Conservation (phyloP, 768 basidiomycete genomes). For the Psilocybe cubensis region DNA sequence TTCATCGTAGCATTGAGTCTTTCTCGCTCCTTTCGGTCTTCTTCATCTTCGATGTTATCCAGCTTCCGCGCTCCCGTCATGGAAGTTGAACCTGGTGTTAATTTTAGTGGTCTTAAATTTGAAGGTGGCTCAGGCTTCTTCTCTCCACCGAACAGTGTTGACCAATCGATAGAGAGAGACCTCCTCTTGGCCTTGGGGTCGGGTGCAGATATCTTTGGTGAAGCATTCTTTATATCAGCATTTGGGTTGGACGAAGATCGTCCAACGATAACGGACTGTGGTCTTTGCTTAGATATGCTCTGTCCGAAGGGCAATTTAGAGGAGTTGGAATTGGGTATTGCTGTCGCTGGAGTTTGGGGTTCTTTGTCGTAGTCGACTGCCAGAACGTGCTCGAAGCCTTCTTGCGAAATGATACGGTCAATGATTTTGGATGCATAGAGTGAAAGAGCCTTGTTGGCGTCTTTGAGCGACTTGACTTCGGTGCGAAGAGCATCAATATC, state of each 20-base stretch:
- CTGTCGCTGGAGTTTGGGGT: conserved; percentile 48
- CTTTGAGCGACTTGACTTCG: conserved; percentile 92
- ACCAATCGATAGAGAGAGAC: conserved; percentile 88
- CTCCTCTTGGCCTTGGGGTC: conserved; percentile 60
- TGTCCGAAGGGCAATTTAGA: conserved; percentile 32
- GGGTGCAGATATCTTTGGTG: conserved; percentile 19
- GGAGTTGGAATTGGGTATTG: conserved; percentile 33
- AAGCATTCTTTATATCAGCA: conserved; percentile 9
- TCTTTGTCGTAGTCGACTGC: conserved; percentile 87
- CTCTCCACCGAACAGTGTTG: conserved; percentile 65
- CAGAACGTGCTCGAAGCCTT: conserved; percentile 96
- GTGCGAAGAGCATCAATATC: conserved; percentile 77
- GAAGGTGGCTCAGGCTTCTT: conserved; percentile 58
- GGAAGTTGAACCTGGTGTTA: conserved; percentile 63
- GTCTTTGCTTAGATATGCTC: conserved; percentile 46
- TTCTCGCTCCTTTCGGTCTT: conserved; percentile 86
- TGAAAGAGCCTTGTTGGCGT: conserved; percentile 94
- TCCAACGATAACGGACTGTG: conserved; percentile 63
- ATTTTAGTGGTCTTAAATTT: conserved; percentile 70
- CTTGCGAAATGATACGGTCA: conserved; percentile 94
- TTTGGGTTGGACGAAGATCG: conserved; percentile 37
- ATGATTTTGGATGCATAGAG: conserved; percentile 98
- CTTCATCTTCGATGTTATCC: conserved; percentile 90
- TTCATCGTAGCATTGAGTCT: conserved; percentile 91
- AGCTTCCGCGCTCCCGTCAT: conserved; percentile 74